Base-by-base conservation (phyloP, 2,329 filamentous ascomycete genomes). In the Chalara sp. region DNA sequence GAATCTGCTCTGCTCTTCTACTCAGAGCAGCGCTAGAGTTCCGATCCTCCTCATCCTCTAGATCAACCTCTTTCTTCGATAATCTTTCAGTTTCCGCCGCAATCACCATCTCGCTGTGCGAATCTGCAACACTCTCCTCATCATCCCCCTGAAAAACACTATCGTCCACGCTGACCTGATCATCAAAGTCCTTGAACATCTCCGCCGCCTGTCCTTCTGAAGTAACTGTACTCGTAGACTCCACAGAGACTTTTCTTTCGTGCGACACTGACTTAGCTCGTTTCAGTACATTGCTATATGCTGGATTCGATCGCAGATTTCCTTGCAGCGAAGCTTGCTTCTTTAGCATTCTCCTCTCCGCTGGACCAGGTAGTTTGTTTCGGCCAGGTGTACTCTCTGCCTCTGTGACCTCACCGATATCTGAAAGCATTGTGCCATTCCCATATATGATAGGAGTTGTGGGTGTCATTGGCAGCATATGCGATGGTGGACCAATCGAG, bases 1-100 rank as follows among this genome's bases (percentile, higher is more conserved):
- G 76, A 64, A 96, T 96, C 63, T 91, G 77, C 65, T 96, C 91
- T 1, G 91, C 91, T 61, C 89, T 81, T 58, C 85, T 84, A 66
- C 89, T 92, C 56, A 95, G 71, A 29, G 87, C 83, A 12, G 79
- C 83, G 46, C 87, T 88, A 4, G 88, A 88, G 61, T 85, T 81
- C 43, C 77, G 75, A 50, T 86, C 79, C 51, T 83, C 80, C 4
- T 78, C 71, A 44, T 68, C 68, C 21, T 66, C 67, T 61, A 58
- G 69, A 58, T 63, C 66, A 32, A 46, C 54, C 21, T 60, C 56
- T 44, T 46, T 58, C 40, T 46, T 54, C 8, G 58, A 53, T 35
- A 64, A 48, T 31, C 60, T 52, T 39, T 59, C 53, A 3, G 61
- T 61, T 44, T 65, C 61, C 31, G 56, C 56, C 8, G 60, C 56